Percentiles rank a stretch among this genome's conserved stretches.
Evolutionary conservation across 2,329 filamentous ascomycete species (phyloP).

Genomic region (Pestalotiopsis sp.): DNA sequence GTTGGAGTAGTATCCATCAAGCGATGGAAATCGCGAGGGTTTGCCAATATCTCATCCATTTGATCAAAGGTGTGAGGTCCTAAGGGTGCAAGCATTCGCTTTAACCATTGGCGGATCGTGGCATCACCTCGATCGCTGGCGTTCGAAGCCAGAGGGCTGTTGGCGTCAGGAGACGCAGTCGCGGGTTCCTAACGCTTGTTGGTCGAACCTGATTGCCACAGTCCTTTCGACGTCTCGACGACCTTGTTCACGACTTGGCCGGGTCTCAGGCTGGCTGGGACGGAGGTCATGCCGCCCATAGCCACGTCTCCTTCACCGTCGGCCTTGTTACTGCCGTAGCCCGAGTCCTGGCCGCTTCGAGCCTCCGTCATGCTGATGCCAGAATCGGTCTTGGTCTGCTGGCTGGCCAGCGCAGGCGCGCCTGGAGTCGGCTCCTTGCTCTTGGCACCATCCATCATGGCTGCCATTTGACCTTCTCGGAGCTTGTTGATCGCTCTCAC

Average conservation of each 20-base stretch:
- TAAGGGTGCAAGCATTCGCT: background rate
- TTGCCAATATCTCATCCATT: background rate
- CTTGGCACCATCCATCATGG: slow-evolving; percentile 63
- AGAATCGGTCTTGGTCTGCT: slow-evolving; percentile 46
- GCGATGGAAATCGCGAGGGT: background rate
- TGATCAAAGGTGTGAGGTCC: background rate
- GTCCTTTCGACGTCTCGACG: slow-evolving; percentile 65
- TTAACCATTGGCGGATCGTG: background rate
- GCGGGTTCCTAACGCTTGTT: slow-evolving; percentile 25
- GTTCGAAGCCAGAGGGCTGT: background rate
- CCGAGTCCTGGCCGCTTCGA: slow-evolving; percentile 45
- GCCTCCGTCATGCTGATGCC: slow-evolving; percentile 40
- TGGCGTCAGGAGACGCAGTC: background rate
- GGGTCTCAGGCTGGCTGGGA: slow-evolving; percentile 58
- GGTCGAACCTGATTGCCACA: slow-evolving; percentile 53
- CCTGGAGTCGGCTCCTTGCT: slow-evolving; percentile 53
- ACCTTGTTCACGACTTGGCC: slow-evolving; percentile 59
- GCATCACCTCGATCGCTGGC: background rate
- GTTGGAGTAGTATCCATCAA: background rate
- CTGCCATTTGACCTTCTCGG: slow-evolving; percentile 59
- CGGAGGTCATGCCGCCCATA: slow-evolving; percentile 46
- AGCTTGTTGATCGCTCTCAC: slow-evolving; percentile 74
- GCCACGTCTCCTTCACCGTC: slow-evolving; percentile 42
- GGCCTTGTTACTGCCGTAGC: slow-evolving; percentile 38
- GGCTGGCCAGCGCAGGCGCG: slow-evolving; percentile 30